Conservation (phyloP, 106 monocot species). For the Phalaenopsis aphrodite region DNA sequence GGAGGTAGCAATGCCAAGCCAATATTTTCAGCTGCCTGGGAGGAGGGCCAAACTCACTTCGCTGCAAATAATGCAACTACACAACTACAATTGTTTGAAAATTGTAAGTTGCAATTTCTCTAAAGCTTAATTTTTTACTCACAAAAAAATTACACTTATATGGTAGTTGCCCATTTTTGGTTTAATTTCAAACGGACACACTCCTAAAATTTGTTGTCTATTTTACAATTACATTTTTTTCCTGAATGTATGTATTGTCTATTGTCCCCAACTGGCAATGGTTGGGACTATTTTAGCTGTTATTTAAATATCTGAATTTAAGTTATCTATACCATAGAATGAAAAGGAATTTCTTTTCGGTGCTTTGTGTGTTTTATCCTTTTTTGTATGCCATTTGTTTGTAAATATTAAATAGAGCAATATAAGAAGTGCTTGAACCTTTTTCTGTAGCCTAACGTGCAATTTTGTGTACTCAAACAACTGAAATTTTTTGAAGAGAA, state of each 20-base stretch:
- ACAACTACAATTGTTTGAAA: slow-evolving; percentile 1
- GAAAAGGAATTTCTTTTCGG: neutral
- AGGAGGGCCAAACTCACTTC: neutral
- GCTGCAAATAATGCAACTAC: neutral
- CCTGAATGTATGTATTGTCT: neutral
- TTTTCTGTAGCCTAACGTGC: neutral
- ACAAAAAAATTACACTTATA: neutral
- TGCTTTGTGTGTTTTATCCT: neutral
- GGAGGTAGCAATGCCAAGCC: neutral
- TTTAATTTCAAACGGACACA: neutral
- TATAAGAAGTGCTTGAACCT: neutral
- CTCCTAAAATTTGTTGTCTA: neutral
- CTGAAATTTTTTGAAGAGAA: too few relatives aligned
- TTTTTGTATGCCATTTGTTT: neutral
- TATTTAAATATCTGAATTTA: too few relatives aligned
- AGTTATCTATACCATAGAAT: neutral
- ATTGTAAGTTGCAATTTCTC: neutral
- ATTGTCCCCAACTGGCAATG: too few relatives aligned
- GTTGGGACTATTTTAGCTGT: too few relatives aligned
- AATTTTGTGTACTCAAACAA: too few relatives aligned
- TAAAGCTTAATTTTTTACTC: neutral
- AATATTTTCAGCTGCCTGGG: slow-evolving; percentile 3
- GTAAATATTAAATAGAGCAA: neutral
- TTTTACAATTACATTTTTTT: neutral
- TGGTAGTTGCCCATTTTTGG: neutral